Evolutionary conservation across 495 filamentous ascomycete species (phyloP).

Genomic region (Penicillium longicatenatum): DNA sequence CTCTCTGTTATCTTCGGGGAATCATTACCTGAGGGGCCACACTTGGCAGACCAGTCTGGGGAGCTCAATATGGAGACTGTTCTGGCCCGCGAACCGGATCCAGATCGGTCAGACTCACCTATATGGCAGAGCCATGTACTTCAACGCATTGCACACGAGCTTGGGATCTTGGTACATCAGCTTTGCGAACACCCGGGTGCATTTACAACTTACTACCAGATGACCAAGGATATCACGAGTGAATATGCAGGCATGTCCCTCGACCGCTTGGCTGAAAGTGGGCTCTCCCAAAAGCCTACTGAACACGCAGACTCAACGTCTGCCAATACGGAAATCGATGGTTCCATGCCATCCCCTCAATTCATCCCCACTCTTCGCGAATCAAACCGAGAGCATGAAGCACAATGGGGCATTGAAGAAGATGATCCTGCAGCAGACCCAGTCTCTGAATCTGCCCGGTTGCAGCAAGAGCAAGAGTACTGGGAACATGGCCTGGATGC

Average conservation of each 20-base stretch:
- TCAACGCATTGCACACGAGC: constrained; percentile 80
- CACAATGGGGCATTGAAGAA: constrained; percentile 71
- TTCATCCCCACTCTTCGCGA: constrained; percentile 49
- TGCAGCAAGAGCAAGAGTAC: constrained; percentile 62
- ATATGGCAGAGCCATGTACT: constrained; percentile 78
- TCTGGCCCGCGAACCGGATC: constrained; percentile 36
- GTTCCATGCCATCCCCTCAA: constrained; percentile 42
- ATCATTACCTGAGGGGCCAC: constrained; percentile 53
- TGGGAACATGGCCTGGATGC: constrained; percentile 89
- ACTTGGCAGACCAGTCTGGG: neutral
- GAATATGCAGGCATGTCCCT: constrained; percentile 58
- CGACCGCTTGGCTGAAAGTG: constrained; percentile 33
- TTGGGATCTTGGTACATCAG: constrained; percentile 80
- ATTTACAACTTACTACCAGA: constrained; percentile 70
- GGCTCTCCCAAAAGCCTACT: constrained; percentile 11
- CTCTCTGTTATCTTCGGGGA: constrained; percentile 89
- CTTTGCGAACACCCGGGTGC: constrained; percentile 79
- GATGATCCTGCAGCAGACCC: constrained; percentile 42
- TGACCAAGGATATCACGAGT: constrained; percentile 41
- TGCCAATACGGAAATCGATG: constrained; percentile 22
- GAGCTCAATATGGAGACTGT: constrained; percentile 35
- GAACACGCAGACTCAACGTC: constrained; percentile 23
- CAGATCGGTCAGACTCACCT: constrained; percentile 44
- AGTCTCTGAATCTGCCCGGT: constrained; percentile 33
- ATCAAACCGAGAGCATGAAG: constrained; percentile 50